Evolutionary conservation across 768 basidiomycete genomes (phyloP).

Genomic region (Heimioporus sp.): DNA sequence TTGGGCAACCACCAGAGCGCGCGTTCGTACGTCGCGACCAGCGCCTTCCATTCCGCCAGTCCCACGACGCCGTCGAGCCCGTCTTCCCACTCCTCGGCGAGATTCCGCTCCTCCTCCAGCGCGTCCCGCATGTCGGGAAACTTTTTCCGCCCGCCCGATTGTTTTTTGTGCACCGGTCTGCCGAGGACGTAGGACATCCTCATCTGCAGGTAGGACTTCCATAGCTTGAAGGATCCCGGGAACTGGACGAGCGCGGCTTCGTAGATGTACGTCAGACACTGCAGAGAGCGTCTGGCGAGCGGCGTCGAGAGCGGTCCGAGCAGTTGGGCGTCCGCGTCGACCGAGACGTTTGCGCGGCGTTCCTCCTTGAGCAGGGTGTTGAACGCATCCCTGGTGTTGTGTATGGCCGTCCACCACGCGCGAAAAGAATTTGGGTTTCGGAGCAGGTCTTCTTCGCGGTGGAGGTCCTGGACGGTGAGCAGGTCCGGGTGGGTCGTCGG

Average conservation of each 20-base stretch:
- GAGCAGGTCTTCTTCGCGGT: conserved; percentile 91
- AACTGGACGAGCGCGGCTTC: conserved; percentile 89
- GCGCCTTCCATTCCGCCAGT: conserved; percentile 92
- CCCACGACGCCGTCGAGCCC: conserved; percentile 88
- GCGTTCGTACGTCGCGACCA: conserved; percentile 88
- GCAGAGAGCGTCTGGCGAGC: conserved; percentile 70
- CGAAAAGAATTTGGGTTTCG: conserved; percentile 90
- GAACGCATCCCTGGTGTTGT: conserved; percentile 67
- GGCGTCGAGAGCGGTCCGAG: conserved; percentile 81
- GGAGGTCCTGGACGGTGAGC: conserved; percentile 70
- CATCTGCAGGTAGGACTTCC: conserved; percentile 88
- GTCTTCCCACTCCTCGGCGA: conserved; percentile 81
- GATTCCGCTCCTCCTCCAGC: conserved; percentile 79
- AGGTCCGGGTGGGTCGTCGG: conserved; percentile 77
- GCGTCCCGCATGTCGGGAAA: conserved; percentile 89
- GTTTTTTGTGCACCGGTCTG: conserved; percentile 65
- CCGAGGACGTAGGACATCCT: conserved; percentile 88
- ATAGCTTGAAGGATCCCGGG: conserved; percentile 89
- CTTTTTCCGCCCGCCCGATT: conserved; percentile 87
- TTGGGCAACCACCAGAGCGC: conserved; percentile 93
- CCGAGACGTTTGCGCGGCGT: conserved; percentile 39
- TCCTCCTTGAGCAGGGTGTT: conserved; percentile 56
- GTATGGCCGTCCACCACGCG: conserved; percentile 90
- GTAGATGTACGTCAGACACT: conserved; percentile 88
- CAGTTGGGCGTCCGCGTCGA: conserved; percentile 51